Base-by-base conservation (phyloP, 331 rosid species). In the Malus hybrid region DNA sequence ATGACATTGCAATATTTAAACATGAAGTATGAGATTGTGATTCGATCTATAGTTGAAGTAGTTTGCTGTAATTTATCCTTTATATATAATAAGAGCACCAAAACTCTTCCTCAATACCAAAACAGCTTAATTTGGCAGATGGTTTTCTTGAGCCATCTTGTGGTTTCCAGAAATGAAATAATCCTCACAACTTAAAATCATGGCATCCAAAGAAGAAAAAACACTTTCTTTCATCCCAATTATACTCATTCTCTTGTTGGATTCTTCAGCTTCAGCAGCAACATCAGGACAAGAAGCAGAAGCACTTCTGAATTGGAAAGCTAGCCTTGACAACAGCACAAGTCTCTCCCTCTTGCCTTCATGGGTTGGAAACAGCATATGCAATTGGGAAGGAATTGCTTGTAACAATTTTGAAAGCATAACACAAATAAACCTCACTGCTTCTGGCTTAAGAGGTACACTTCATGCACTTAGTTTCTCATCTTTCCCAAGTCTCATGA, bases 391-490 rank as follows among this genome's bases (percentile, higher is more conserved):
- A 6, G 73, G 81, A n/a, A 63, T 78, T 33, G 5, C 19, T 14
- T 71, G 77, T 3, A 69, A 78, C 60, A 12, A 28, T 4, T 64
- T 19, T 27, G 48, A 52, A 55, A 64, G 65, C 60, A 6, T 78
- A 60, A 71, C 36, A 1, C 67, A 55, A 11, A 46, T 71, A 19
- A 65, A 19, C 39, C 73, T 71, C 72, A 62, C 77, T 18, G 24
- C 46, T 66, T 73, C 46, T 12, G 73, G 73, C 67, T 42, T 78
- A 6, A 28, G 24, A 78, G 82, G 78, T 78, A 78, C 78, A 6
- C 73, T 78, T n/a, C 39, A 55, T n/a, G 46, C 33, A 10, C 16
- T 78, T 22, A 54, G 62, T 48, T 78, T 78, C 73, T 56, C 73
- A 19, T 54, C 77, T 2, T 50, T 70, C 18, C 66, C 76, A 14